phyloP scores from a whole-genome alignment of 306 rosid species.

The Dalbergia cultrata region DNA sequence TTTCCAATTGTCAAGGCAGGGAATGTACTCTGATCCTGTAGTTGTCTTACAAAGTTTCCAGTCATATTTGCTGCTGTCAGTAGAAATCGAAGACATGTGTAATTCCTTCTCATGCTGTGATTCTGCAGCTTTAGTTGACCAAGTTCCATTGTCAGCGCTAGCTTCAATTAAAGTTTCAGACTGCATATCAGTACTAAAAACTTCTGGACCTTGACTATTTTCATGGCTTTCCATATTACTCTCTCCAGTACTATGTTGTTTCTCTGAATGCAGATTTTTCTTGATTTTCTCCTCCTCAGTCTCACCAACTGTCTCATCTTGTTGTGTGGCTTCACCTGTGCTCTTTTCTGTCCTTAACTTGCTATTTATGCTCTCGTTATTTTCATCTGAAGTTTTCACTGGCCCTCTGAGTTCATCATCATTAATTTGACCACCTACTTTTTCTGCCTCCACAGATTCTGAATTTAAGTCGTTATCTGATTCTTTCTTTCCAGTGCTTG shows the following conservation, averaged over 20 bases:
- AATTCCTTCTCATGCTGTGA: conserved; percentile 60
- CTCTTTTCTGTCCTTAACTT: conserved; percentile 47
- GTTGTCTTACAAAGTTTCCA: conserved; percentile 82
- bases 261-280: conserved; percentile 36
- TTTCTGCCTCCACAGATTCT: conserved; percentile 45
- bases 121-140: conserved; percentile 64
- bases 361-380: conserved; percentile 36
- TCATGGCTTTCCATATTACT: conserved; percentile 44
- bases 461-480: conserved; percentile 47
- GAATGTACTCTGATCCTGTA: conserved; percentile 87
- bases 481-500: conserved; percentile 48
- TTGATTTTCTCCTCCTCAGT: conserved; percentile 52
- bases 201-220: conserved; percentile 47
- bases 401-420: conserved; percentile 45
- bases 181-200: background rate
- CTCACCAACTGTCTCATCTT: conserved; percentile 48
- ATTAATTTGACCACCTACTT: conserved; percentile 41
- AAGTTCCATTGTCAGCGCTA: conserved; percentile 55
- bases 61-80: conserved; percentile 46
- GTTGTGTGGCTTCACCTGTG: conserved; percentile 45
- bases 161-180: conserved; percentile 56
- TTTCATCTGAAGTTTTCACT: conserved; percentile 39
- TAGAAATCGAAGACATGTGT: conserved; percentile 41
- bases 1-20: conserved; percentile 83
- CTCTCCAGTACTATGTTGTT: conserved; percentile 49